Evolutionary conservation across 805 yeast species (phyloP).

Genomic region (Cyberlindnera sargentensis): DNA sequence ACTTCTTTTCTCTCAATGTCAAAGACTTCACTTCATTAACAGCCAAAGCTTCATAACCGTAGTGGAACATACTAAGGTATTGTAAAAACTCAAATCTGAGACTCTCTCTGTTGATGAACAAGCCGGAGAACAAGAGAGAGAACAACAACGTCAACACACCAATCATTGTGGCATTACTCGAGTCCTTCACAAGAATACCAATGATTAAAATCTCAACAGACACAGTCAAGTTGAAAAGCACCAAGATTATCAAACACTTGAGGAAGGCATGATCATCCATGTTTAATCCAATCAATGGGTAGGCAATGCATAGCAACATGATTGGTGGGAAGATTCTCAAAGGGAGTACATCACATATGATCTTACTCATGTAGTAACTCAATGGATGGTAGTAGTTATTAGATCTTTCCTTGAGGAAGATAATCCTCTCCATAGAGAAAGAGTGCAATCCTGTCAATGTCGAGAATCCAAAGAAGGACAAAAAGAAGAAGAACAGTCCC

Average conservation of each 20-base stretch:
- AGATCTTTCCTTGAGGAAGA: conserved; percentile 88
- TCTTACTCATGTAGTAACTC: conserved; percentile 79
- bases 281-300: conserved; percentile 86
- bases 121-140: conserved; percentile 86
- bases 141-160: conserved; percentile 81
- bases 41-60: conserved; percentile 87
- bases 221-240: conserved; percentile 80
- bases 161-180: conserved; percentile 85
- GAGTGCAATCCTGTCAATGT: conserved; percentile 88
- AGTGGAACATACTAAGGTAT: conserved; percentile 86
- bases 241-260: conserved; percentile 60
- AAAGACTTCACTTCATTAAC: conserved; percentile 90
- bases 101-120: conserved; percentile 77
- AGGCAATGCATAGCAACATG: conserved; percentile 67
- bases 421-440: conserved; percentile 80
- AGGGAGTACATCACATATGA: conserved; percentile 88
- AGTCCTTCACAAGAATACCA: conserved; percentile 81
- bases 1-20: conserved; percentile 79
- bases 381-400: conserved; percentile 88
- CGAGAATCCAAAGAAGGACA: conserved; percentile 91
- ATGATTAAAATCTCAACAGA: conserved; percentile 79
- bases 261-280: conserved; percentile 69
- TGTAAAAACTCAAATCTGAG: conserved; percentile 65
- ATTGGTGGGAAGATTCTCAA: conserved; percentile 90
- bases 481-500: conserved; percentile 85